phyloP scores from a whole-genome alignment of 2,329 filamentous ascomycete species.

The Ophiocordyceps camponoti-saundersi region DNA sequence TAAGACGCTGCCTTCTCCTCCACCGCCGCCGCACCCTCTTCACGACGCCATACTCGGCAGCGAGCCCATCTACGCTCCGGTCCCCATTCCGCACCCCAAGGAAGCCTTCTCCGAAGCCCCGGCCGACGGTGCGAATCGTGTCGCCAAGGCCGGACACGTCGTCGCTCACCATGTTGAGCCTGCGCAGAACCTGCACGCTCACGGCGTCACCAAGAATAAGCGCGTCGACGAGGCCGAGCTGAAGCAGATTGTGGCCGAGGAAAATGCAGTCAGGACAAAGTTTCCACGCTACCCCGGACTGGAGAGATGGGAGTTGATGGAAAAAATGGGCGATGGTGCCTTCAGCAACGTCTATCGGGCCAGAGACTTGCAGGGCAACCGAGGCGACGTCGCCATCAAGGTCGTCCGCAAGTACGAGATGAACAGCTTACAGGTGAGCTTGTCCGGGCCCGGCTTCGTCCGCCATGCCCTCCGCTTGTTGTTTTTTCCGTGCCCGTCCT shows the following conservation, averaged over 20 bases:
- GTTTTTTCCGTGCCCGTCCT: conserved; percentile 5
- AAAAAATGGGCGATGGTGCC: conserved; percentile 98
- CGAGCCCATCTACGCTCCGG: conserved; percentile 24
- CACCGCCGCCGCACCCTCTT: conserved; percentile 35
- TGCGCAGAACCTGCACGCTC: conserved; percentile 31
- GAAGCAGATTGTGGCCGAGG: conserved; percentile 77
- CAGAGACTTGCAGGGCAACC: conserved; percentile 52
- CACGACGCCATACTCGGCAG: conserved; percentile 28
- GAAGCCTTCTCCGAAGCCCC: conserved; percentile 47
- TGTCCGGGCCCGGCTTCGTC: conserved; percentile 2
- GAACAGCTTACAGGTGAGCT: conserved; percentile 93
- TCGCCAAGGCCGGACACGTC: conserved; percentile 48
- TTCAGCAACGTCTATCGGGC: conserved; percentile 98
- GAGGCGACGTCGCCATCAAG: conserved; percentile 85
- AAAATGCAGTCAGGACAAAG: conserved; percentile 71
- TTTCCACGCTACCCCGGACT: conserved; percentile 45
- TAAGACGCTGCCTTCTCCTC: conserved; percentile 32
- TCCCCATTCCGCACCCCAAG: conserved; percentile 15
- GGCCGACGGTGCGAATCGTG: conserved; percentile 46
- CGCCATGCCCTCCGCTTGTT: conserved; percentile 1
- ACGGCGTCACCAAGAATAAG: conserved; percentile 12
- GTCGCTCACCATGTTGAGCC: conserved; percentile 46
- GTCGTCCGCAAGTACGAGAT: conserved; percentile 98
- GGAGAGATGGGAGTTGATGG: conserved; percentile 59
- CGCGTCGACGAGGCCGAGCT: conserved; percentile 49